Evolutionary conservation across 495 filamentous ascomycete species (phyloP), one percentile per base, ranked within the genome.

Genomic region (Lentithecium fluviatile): DNA sequence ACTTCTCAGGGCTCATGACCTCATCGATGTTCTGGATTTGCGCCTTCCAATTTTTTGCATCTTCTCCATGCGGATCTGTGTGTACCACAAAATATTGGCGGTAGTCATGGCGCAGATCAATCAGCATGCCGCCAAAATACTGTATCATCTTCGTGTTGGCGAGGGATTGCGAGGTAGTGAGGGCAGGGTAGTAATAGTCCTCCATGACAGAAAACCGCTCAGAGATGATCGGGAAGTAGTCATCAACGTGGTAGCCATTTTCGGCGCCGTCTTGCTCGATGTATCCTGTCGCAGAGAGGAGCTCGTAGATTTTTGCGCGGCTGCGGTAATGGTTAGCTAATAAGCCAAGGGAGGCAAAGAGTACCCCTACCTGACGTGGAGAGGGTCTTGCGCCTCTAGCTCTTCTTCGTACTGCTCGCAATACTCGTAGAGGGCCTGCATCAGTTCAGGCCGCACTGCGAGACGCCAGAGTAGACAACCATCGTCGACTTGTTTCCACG

Each of bases 21-120:
- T 60, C 56, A 23, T 51, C 51, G 21, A 65, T 42, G 40, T 45
- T 36, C n/a, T 40, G 48, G 15, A 19, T 29, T 1, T 32, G 13
- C 8, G 32, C 19, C 15, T 51, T 12, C 56, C 56, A 65, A 32
- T 32, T 10, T 1, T 25, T 21, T 15, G 36, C 29, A 8, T 46
- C 42, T 5, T 49, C 13, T 0, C 15, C 40, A 20, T 32, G 4
- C 10, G 51, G 50, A 15, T 65, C 43, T 29, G 62, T 55, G 23
- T 65, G 62, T 2, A 65, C 62, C 43, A 65, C 51, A 23, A 55
- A 56, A 42, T 21, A 52, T 15, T 65, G 62, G 17, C 62, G 62
- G 32, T 65, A 65, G 45, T 45, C 15, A 1, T 37, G 42, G 11
- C 45, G 17, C 2, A 15, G 43, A 8, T 60, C 37, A 15, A 65